These are phyloP conservation scores for Fusarium xyrophilum DNA, from an alignment of 2,329 filamentous ascomycete genomes.

Conservation along the genomic window DNA sequence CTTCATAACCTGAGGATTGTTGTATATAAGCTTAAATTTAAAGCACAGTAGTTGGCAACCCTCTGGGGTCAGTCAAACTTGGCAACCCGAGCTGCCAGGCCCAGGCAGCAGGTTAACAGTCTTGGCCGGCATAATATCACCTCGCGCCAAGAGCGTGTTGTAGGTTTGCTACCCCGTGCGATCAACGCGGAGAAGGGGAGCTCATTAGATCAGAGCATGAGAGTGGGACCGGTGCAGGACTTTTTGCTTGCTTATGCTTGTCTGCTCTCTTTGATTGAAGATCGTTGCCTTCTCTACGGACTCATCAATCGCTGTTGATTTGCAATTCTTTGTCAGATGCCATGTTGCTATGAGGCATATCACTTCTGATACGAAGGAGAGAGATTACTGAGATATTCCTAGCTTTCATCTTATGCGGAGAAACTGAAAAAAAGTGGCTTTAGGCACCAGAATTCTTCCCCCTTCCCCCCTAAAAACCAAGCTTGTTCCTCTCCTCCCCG, in stretches of 20 bases:
- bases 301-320: neutral
- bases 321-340: too few species aligned
- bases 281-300: neutral
- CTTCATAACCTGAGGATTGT: neutral
- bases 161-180: slow-evolving; percentile 17
- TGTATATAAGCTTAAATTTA: slow-evolving; percentile 31
- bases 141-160: slow-evolving; percentile 9
- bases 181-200: slow-evolving; percentile 10
- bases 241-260: slow-evolving; percentile 2
- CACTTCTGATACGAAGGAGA: neutral
- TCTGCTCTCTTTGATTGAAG: neutral
- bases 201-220: neutral
- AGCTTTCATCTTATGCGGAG: neutral
- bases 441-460: slow-evolving; percentile 20
- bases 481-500: slow-evolving; percentile 14
- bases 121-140: slow-evolving; percentile 24
- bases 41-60: slow-evolving; percentile 12
- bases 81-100: slow-evolving; percentile 25
- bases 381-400: neutral
- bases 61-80: slow-evolving; percentile 7
- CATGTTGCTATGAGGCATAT: neutral
- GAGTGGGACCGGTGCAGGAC: neutral
- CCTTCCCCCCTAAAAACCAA: slow-evolving; percentile 1
- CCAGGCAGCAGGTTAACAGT: slow-evolving; percentile 26
- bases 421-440: neutral